phyloP scores from a whole-genome alignment of 2,329 filamentous ascomycete genomes.

The Rhynchosporium secalis region DNA sequence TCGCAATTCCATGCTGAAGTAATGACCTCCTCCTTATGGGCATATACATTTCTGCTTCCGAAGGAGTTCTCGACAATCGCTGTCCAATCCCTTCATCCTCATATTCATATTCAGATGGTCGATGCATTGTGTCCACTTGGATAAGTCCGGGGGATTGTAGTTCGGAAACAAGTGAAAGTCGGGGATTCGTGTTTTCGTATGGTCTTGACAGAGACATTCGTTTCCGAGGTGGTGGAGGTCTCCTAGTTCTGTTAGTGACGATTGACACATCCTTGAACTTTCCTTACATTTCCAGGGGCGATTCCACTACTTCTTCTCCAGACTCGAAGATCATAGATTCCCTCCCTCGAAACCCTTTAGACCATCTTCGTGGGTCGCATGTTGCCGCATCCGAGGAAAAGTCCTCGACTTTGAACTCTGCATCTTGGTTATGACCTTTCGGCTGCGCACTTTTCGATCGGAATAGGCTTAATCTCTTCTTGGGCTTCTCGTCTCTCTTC shows the following conservation, averaged over 20 bases:
- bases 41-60: conserved; percentile 32
- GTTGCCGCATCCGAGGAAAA: conserved; percentile 17
- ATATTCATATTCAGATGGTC: conserved; percentile 14
- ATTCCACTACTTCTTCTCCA: background rate
- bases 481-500: conserved; percentile 21
- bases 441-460: conserved; percentile 32
- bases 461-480: conserved; percentile 33
- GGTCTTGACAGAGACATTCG: conserved; percentile 29
- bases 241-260: conserved; percentile 12
- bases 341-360: conserved; percentile 11
- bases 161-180: conserved; percentile 37
- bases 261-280: background rate
- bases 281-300: conserved; percentile 7
- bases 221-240: conserved; percentile 23
- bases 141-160: conserved; percentile 25
- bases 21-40: conserved; percentile 38
- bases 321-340: conserved; percentile 4
- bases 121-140: conserved; percentile 14
- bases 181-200: conserved; percentile 28
- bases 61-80: conserved; percentile 23
- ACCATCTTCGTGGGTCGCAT: conserved; percentile 20
- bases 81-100: conserved; percentile 16
- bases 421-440: conserved; percentile 15
- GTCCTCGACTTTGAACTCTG: conserved; percentile 12
- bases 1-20: conserved; percentile 38